Evolutionary conservation across 1,139 yeast genomes (phyloP).

Genomic region (Blastobotrys apis): DNA sequence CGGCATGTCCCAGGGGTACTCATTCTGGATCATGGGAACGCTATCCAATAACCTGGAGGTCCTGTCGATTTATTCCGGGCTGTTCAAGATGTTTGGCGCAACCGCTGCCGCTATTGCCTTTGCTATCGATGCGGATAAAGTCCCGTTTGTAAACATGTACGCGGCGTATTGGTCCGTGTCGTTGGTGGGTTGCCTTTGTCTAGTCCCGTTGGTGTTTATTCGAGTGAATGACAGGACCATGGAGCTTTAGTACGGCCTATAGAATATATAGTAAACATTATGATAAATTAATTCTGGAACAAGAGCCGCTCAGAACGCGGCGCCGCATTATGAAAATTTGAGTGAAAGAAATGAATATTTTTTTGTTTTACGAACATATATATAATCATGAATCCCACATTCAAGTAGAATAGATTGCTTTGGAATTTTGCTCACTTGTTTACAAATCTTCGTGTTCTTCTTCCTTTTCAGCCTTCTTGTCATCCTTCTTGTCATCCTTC

Average conservation of each 20-base stretch:
- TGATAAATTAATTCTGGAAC: too few relatives aligned
- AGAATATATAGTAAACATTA: too few relatives aligned
- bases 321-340: too few relatives aligned
- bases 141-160: constrained; percentile 43
- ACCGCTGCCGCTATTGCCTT: constrained; percentile 56
- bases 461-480: constrained; percentile 4
- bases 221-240: constrained; percentile 12
- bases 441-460: constrained; percentile 9
- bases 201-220: constrained; percentile 15
- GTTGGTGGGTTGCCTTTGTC: constrained; percentile 13
- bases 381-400: too few relatives aligned
- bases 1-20: constrained; percentile 49
- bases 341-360: too few relatives aligned
- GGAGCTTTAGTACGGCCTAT: too few relatives aligned
- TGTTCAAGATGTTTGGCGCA: constrained; percentile 53
- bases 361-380: too few relatives aligned
- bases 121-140: constrained; percentile 46
- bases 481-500: constrained; percentile 1
- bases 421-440: too few relatives aligned
- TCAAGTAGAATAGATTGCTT: too few relatives aligned
- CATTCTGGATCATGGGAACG: constrained; percentile 51
- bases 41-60: constrained; percentile 51
- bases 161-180: constrained; percentile 45
- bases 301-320: too few relatives aligned
- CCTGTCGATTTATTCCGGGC: constrained; percentile 51